Percentiles rank a stretch among this genome's conserved stretches.
These are phyloP conservation scores for Leccinum insigne DNA, from an alignment of 1,284 basidiomycete genomes.

Conservation along the genomic window DNA sequence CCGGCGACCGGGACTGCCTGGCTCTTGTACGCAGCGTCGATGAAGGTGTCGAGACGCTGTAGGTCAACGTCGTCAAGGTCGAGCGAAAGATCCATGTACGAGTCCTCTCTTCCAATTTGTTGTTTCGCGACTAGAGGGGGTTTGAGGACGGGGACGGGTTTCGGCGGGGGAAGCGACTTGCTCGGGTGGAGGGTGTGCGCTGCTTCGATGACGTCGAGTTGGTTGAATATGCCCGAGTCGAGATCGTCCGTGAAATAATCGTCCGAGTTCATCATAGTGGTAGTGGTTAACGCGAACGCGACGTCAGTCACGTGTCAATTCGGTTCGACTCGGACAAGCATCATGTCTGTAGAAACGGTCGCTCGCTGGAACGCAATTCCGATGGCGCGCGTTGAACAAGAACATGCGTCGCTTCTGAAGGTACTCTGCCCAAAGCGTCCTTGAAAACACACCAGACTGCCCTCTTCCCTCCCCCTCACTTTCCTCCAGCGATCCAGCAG, in stretches of 20 bases:
- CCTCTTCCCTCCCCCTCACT: constrained; percentile 45
- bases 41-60: constrained; percentile 50
- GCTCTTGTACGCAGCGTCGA: constrained; percentile 44
- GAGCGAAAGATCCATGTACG: constrained; percentile 56
- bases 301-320: constrained; percentile 13
- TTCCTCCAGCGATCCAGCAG: constrained; percentile 57
- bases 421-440: constrained; percentile 57
- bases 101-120: constrained; percentile 39
- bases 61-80: constrained; percentile 57
- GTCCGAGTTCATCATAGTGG: constrained; percentile 67
- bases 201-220: constrained; percentile 70
- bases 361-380: constrained; percentile 75
- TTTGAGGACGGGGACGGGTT: constrained; percentile 2
- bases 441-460: constrained; percentile 45
- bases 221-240: constrained; percentile 46
- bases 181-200: constrained; percentile 35
- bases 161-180: constrained; percentile 3
- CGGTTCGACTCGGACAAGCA: constrained; percentile 22
- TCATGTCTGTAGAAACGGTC: constrained; percentile 60
- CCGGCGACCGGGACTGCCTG: constrained; percentile 39
- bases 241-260: constrained; percentile 53
- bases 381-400: constrained; percentile 37
- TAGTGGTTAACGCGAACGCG: constrained; percentile 2
- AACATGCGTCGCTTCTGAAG: constrained; percentile 42
- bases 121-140: constrained; percentile 13